Conservation (phyloP, 2,329 filamentous ascomycete genomes). For the Talaromyces sp. region DNA sequence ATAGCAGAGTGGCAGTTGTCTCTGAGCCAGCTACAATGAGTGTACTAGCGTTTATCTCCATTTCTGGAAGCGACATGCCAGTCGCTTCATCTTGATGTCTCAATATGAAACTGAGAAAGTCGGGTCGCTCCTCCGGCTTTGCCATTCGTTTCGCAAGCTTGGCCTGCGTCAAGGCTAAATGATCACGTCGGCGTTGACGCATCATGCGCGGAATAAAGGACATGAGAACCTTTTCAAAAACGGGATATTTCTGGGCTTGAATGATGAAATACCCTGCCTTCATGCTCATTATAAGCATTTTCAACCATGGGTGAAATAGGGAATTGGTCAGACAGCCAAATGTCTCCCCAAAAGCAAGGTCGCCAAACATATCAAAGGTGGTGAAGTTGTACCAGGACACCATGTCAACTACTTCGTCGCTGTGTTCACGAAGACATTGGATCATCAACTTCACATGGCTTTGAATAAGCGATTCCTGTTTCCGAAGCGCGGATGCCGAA, state of each 20-base stretch:
- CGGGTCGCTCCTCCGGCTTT: slow-evolving; percentile 1
- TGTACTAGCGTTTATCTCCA: neutral
- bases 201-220: neutral
- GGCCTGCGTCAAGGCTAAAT: neutral
- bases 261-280: neutral
- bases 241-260: neutral
- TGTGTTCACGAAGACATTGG: neutral
- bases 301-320: neutral
- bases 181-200: neutral
- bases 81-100: neutral
- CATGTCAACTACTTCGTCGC: neutral
- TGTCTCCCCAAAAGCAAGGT: neutral
- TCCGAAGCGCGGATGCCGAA: slow-evolving; percentile 27
- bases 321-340: neutral
- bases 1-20: neutral
- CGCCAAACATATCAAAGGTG: neutral
- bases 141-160: neutral
- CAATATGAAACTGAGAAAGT: slow-evolving; percentile 2
- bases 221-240: neutral
- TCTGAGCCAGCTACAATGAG: slow-evolving; percentile 3
- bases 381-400: neutral
- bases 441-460: slow-evolving; percentile 26
- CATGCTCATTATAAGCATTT: neutral
- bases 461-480: slow-evolving; percentile 29
- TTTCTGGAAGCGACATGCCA: neutral